A percentile compares a stretch with the other conserved stretches of the same genome.
Evolutionary conservation across 2,329 filamentous ascomycete genomes (phyloP).

Genomic region (Endoconidiophora polonica): DNA sequence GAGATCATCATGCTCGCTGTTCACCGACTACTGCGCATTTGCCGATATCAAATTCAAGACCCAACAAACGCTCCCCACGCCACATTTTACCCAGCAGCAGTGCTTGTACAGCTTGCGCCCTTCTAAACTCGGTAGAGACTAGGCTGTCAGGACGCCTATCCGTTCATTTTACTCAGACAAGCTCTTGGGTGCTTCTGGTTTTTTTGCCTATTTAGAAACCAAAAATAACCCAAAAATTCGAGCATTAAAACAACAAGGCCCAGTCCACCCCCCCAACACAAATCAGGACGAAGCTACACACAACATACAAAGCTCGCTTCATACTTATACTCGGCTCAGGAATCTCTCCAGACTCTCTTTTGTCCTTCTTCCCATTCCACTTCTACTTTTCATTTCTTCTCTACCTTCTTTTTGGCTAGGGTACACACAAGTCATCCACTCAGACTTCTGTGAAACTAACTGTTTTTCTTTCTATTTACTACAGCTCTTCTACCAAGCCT

Average conservation of each 20-base stretch:
- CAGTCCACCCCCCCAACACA: slow-evolving; percentile 2
- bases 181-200: too few species aligned
- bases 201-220: neutral
- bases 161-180: too few species aligned
- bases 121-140: too few species aligned
- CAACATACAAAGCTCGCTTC: neutral
- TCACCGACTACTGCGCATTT: too few species aligned
- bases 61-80: too few species aligned
- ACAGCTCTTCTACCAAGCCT: neutral
- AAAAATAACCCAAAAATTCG: neutral
- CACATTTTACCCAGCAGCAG: too few species aligned
- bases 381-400: neutral
- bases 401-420: slow-evolving; percentile 1
- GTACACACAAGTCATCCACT: neutral
- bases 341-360: neutral
- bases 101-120: too few species aligned
- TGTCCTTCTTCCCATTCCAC: neutral
- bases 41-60: too few species aligned
- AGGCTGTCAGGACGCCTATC: too few species aligned
- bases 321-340: neutral
- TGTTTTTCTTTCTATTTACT: neutral
- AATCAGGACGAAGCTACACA: neutral
- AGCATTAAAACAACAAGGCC: neutral
- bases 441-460: too few species aligned
- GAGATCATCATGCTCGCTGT: too few species aligned